These are phyloP conservation scores for Flammula alnicola DNA, from an alignment of 1,284 basidiomycete species.

Conservation along the genomic window DNA sequence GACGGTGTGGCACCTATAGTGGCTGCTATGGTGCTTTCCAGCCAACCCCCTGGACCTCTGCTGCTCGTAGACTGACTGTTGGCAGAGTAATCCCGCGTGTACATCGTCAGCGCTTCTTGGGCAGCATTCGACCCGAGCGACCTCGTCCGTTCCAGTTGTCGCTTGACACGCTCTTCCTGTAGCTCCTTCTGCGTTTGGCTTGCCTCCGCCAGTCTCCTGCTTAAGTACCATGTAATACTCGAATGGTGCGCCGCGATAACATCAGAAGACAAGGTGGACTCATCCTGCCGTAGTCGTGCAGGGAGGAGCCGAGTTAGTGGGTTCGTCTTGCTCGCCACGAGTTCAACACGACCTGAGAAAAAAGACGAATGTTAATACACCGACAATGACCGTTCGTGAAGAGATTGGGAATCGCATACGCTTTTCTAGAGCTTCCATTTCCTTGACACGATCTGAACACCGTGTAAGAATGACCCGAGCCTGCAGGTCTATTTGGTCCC, in stretches of 20 bases:
- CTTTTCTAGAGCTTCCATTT: constrained; percentile 85
- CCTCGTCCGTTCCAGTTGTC: constrained; percentile 78
- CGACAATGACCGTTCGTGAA: background rate
- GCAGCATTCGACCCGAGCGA: constrained; percentile 78
- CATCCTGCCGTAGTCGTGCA: constrained; percentile 63
- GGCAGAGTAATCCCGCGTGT: constrained; percentile 26
- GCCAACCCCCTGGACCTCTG: constrained; percentile 47
- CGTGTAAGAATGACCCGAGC: constrained; percentile 81
- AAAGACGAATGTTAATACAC: background rate
- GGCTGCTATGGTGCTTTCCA: constrained; percentile 65
- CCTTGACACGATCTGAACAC: constrained; percentile 83
- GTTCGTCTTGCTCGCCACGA: constrained; percentile 62
- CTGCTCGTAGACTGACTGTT: constrained; percentile 22
- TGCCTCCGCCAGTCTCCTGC: constrained; percentile 74
- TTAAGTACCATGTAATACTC: constrained; percentile 86
- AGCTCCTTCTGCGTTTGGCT: constrained; percentile 82
- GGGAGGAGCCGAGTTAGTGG: constrained; percentile 70
- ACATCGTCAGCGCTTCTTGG: constrained; percentile 56
- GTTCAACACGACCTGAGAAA: constrained; percentile 63
- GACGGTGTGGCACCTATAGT: constrained; percentile 55
- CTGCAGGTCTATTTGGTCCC: constrained; percentile 91
- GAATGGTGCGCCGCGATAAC: constrained; percentile 83
- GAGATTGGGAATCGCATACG: constrained; percentile 45
- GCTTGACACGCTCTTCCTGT: constrained; percentile 86
- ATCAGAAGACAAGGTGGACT: constrained; percentile 62